A percentile compares a stretch with the other conserved stretches of the same genome.
phyloP scores from a whole-genome alignment of 164 flowering plant species.

The Amborella trichopoda region DNA sequence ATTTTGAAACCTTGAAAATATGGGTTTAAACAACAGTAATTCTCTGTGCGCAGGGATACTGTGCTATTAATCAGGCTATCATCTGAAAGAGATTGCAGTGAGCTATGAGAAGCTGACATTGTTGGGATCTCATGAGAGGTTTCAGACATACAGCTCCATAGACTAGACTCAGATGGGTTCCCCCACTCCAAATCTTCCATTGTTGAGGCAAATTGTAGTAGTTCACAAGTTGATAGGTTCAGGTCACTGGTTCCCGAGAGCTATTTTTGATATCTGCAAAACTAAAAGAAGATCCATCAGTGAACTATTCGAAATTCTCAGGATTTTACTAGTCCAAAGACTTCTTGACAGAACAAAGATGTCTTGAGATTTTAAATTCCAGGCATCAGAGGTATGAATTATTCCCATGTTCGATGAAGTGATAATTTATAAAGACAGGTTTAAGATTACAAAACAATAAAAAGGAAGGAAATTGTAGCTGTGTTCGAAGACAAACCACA shows the following conservation, averaged over 20 bases:
- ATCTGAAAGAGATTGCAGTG: slow-evolving; percentile 12
- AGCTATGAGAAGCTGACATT: slow-evolving; percentile 6
- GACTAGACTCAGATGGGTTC: slow-evolving; percentile 9
- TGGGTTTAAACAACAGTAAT: no score
- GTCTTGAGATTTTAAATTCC: neutral
- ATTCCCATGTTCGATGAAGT: no score
- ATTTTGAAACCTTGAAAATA: slow-evolving; percentile 1
- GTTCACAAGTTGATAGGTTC: neutral
- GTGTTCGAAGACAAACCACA: no score
- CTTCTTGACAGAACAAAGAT: neutral
- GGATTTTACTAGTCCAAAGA: neutral
- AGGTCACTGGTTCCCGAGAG: neutral
- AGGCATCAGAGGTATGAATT: no score
- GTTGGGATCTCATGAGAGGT: neutral
- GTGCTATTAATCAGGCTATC: no score
- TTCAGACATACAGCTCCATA: slow-evolving; percentile 17
- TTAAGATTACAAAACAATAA: no score
- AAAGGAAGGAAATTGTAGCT: no score
- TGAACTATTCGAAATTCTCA: neutral
- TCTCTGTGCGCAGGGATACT: no score
- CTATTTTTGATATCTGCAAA: neutral
- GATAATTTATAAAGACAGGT: no score
- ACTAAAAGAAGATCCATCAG: neutral
- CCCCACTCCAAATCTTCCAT: slow-evolving; percentile 44
- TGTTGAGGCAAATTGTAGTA: neutral